These are phyloP conservation scores for Lantana camara DNA, from an alignment of 257 asterid species.

Conservation along the genomic window DNA sequence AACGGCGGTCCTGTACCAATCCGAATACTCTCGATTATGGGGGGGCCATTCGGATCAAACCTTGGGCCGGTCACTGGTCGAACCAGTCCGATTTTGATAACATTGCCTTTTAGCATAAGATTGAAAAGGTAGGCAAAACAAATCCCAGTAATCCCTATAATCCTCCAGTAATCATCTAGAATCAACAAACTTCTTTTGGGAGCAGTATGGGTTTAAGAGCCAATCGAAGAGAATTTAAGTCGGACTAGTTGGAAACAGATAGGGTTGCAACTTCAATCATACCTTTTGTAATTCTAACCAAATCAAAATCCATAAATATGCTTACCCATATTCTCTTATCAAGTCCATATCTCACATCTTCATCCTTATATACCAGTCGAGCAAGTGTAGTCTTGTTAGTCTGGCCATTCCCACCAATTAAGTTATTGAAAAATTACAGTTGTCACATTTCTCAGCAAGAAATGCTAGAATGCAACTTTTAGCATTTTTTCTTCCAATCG, in stretches of 20 bases:
- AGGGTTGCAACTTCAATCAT: not conserved
- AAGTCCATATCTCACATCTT: not conserved
- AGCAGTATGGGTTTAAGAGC: too few relatives aligned
- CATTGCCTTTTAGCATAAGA: not conserved
- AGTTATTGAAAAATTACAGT: slow-evolving; percentile 28
- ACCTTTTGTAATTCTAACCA: not conserved
- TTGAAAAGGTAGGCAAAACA: slow-evolving; percentile 5
- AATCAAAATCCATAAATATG: slow-evolving; percentile 17
- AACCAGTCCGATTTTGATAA: too few relatives aligned
- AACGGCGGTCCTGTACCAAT: too few relatives aligned
- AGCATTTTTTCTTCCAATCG: too few relatives aligned
- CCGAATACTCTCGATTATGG: too few relatives aligned
- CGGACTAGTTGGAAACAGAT: not conserved
- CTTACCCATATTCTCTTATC: not conserved
- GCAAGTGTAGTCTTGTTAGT: slow-evolving; percentile 8
- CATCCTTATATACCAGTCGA: too few relatives aligned
- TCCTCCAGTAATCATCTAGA: slow-evolving; percentile 27
- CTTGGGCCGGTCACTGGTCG: too few relatives aligned
- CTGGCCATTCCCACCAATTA: slow-evolving; percentile 25
- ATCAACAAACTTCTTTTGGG: not conserved
- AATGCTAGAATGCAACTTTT: too few relatives aligned
- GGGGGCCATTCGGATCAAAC: too few relatives aligned
- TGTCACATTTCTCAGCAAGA: too few relatives aligned
- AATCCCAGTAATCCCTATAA: slow-evolving; percentile 10
- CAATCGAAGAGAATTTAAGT: not conserved